Conservation (phyloP, 805 yeast genomes). For the Hanseniaspora mollemarum region DNA sequence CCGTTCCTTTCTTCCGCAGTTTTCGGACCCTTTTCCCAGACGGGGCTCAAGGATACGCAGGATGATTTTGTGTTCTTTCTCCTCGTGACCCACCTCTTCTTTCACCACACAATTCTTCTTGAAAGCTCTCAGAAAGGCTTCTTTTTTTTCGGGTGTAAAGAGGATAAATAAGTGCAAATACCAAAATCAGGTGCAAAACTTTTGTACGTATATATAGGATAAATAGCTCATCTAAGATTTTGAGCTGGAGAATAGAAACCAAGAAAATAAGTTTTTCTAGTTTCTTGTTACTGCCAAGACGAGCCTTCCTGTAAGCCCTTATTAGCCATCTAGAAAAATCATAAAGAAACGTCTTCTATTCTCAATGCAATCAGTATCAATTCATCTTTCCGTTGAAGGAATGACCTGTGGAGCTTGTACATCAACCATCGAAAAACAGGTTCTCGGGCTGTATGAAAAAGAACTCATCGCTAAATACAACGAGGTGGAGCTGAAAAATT, state of each 20-base stretch:
- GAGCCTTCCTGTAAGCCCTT: no score
- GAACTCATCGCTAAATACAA: not conserved
- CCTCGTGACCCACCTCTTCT: not conserved
- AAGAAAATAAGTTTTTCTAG: no score
- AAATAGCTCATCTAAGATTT: not conserved
- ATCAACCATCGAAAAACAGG: slow-evolving; percentile 48
- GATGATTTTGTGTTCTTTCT: no score
- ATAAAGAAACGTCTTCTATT: no score
- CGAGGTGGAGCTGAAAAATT: not conserved
- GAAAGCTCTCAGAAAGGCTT: not conserved
- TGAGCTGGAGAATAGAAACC: no score
- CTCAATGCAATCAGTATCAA: not conserved
- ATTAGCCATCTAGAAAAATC: no score
- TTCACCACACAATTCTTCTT: no score
- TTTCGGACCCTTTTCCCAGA: no score
- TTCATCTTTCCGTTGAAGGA: slow-evolving; percentile 36
- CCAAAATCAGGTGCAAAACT: not conserved
- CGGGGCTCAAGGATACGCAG: no score
- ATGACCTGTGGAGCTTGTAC: slow-evolving; percentile 92
- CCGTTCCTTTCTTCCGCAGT: no score
- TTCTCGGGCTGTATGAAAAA: slow-evolving; percentile 39
- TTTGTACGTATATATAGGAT: not conserved
- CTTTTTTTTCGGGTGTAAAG: not conserved
- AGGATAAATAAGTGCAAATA: not conserved
- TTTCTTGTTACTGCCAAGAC: no score